Conservation (phyloP, 208 protist species). For the Blastocrithidia nonstop region DNA sequence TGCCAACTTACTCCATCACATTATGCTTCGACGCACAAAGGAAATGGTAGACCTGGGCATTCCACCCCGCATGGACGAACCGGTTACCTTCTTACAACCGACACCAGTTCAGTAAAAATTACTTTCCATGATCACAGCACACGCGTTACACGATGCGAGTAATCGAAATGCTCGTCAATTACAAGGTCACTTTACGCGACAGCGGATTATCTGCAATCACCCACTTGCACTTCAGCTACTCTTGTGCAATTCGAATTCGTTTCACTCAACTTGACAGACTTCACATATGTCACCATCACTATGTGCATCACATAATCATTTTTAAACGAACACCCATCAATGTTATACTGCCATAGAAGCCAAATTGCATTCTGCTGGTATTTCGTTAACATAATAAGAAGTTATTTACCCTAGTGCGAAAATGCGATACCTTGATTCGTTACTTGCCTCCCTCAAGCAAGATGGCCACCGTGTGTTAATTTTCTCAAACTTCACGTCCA, state of each 20-base stretch:
- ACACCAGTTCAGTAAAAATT: conserved; percentile 67
- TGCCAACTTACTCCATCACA: conserved; percentile 50
- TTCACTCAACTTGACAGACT: too few species aligned
- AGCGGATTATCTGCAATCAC: conserved; percentile 76
- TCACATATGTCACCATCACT: too few species aligned
- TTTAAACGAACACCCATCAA: not conserved
- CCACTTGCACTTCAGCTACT: conserved; percentile 63
- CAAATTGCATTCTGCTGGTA: conserved; percentile 30
- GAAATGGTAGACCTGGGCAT: conserved; percentile 93
- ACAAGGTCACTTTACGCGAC: conserved; percentile 46
- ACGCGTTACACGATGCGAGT: conserved; percentile 19
- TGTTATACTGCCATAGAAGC: conserved; percentile 10
- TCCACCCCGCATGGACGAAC: conserved; percentile 88
- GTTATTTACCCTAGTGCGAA: conserved; percentile 81
- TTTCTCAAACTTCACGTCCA: conserved; percentile 83
- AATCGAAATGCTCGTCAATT: conserved; percentile 3
- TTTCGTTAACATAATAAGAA: conserved; percentile 35
- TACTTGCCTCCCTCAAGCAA: conserved; percentile 68
- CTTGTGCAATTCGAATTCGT: conserved; percentile 18
- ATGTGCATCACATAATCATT: too few species aligned
- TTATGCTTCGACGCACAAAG: conserved; percentile 95
- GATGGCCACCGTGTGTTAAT: conserved; percentile 78
- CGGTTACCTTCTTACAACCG: conserved; percentile 34
- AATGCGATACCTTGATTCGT: conserved; percentile 86
- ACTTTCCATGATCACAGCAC: conserved; percentile 36